These are phyloP conservation scores for Aspergillus chevalieri DNA, from an alignment of 2,329 filamentous ascomycete species.

Conservation along the genomic window DNA sequence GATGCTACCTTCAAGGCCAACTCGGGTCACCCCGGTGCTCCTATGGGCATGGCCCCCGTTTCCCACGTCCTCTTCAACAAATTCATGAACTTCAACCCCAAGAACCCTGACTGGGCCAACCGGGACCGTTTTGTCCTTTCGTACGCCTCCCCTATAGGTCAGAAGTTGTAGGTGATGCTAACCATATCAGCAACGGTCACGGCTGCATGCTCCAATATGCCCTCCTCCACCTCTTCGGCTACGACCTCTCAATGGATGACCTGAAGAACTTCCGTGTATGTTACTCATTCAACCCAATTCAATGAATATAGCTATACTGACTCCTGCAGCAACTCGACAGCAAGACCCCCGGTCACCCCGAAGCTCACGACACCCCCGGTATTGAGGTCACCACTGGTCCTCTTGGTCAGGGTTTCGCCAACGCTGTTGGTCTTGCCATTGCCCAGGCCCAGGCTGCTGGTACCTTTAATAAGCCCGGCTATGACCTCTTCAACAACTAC, in stretches of 20 bases:
- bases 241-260: slow-evolving; percentile 78
- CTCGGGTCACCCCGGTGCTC: slow-evolving; percentile 96
- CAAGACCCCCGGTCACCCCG: slow-evolving; percentile 93
- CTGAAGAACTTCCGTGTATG: slow-evolving; percentile 93
- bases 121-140: slow-evolving; percentile 98
- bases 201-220: slow-evolving; percentile 99
- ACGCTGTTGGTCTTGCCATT: slow-evolving; percentile 96
- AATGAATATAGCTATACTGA: slow-evolving; percentile 2
- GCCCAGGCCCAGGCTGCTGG: slow-evolving; percentile 87
- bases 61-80: slow-evolving; percentile 98
- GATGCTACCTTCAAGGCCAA: slow-evolving; percentile 96
- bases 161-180: not conserved
- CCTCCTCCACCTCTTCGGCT: slow-evolving; percentile 93
- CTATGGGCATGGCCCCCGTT: slow-evolving; percentile 93
- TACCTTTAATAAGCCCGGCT: slow-evolving; percentile 94
- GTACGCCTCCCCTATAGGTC: slow-evolving; percentile 54
- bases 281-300: slow-evolving; percentile 15
- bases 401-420: slow-evolving; percentile 93
- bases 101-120: slow-evolving; percentile 96
- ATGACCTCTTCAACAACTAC: slow-evolving; percentile 88
- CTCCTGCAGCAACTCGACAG: slow-evolving; percentile 56
- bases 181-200: slow-evolving; percentile 73
- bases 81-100: slow-evolving; percentile 99
- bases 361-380: slow-evolving; percentile 92
- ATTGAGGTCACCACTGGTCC: slow-evolving; percentile 97